These are phyloP conservation scores for Penicillium brevicompactum DNA, from an alignment of 2,329 filamentous ascomycete genomes.

Conservation along the genomic window DNA sequence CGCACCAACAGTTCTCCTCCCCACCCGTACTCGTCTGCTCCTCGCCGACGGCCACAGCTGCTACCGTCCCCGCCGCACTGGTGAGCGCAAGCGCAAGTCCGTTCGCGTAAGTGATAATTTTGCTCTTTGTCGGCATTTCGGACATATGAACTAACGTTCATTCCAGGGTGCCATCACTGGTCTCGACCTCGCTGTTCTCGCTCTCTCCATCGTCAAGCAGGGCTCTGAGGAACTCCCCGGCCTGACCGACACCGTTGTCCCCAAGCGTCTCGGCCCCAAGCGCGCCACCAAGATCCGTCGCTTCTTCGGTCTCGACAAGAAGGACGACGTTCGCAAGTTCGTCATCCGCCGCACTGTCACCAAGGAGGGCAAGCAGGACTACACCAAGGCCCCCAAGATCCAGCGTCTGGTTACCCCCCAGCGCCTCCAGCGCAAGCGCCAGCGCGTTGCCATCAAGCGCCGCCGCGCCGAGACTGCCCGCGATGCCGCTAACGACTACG, in stretches of 20 bases:
- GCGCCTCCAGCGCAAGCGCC: conserved; percentile 99
- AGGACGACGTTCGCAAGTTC: conserved; percentile 99
- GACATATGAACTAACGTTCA: too few relatives aligned
- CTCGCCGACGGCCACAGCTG: conserved; percentile 94
- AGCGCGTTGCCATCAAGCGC: conserved; percentile 97
- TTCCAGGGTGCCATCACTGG: conserved; percentile 81
- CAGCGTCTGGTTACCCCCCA: conserved; percentile 99
- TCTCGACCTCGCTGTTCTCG: conserved; percentile 92
- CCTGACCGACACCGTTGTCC: conserved; percentile 95
- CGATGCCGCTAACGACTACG: conserved; percentile 98
- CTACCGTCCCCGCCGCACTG: conserved; percentile 96
- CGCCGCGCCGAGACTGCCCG: conserved; percentile 95
- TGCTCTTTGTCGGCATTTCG: too few relatives aligned
- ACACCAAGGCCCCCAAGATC: conserved; percentile 99
- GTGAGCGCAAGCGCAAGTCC: conserved; percentile 99
- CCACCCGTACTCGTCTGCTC: conserved; percentile 96
- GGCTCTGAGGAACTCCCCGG: conserved; percentile 92
- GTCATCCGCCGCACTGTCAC: conserved; percentile 98
- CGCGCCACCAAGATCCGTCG: conserved; percentile 99
- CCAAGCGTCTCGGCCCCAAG: conserved; percentile 99
- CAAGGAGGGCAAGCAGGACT: conserved; percentile 94
- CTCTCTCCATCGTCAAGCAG: conserved; percentile 96
- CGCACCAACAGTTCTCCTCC: conserved; percentile 69
- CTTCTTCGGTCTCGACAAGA: conserved; percentile 99
- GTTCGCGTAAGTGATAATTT: conserved; percentile 60